Base-by-base conservation (phyloP, 2,329 filamentous ascomycete genomes). In the Graphiopsis chlorocephala region DNA sequence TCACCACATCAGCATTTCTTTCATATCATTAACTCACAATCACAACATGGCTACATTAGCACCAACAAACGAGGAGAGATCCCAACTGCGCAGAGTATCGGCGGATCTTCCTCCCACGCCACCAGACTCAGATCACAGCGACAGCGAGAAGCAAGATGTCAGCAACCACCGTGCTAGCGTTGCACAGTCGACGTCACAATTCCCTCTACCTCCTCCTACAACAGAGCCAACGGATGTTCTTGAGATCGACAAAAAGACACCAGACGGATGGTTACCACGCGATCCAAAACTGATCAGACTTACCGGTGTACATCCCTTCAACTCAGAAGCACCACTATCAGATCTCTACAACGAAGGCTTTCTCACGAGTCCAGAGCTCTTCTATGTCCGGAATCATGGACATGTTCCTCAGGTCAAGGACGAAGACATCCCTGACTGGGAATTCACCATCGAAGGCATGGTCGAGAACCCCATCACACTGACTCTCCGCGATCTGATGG, bases 321-420 rank as follows among this genome's bases (percentile, higher is more conserved):
- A 97, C 71, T 89, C 91, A 57, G 93, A 97, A 78, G 85, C 93
- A 11, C 93, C 93, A 0, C 79, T 97, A 10, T 91, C 86, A 63
- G 87, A 88, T 17, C 81, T 97, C 0, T 97, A 88, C 77, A 85
- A 94, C 65, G 82, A 88, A 79, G 92, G 93, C 0, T 97, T 97
- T 74, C 80, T 97, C 42, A 97, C 93, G 0, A 91, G 89, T 45
- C 90, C 92, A 14, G 90, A 96, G 71, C 81, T 97, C 1, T 95
- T 96, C 78, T 97, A 96, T 76, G 93, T 97, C 10, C 84, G 93
- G 38, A 97, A 97, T 72, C 93, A 97, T 80, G 93, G 93, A 15
- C 81, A 87, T 0, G 93, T 97, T 8, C 93, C 93, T 0, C 80
- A 85, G 63, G 90, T 95, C 20, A 82, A 84, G 10, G 91, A 96